A percentile compares a stretch with the other conserved stretches of the same genome.
These are phyloP conservation scores for Porpolomopsis calyptriformis DNA, from an alignment of 768 basidiomycete species.

Conservation along the genomic window DNA sequence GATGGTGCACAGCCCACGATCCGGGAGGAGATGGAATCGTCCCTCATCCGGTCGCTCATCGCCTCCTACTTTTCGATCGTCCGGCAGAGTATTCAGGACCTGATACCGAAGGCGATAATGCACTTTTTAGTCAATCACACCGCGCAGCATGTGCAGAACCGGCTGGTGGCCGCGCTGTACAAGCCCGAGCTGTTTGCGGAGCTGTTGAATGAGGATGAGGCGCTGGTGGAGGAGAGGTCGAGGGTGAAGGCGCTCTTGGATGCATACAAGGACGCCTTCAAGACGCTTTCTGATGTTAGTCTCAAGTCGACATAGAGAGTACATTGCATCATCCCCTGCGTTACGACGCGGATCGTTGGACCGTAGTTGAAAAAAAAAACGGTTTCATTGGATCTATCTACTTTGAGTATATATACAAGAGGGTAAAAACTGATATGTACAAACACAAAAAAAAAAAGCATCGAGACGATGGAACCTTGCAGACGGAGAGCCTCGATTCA, in stretches of 20 bases:
- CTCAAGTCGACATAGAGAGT: slow-evolving; percentile 47
- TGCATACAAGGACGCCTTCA: slow-evolving; percentile 93
- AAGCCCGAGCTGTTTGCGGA: slow-evolving; percentile 89
- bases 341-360: too few relatives aligned
- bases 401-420: too few relatives aligned
- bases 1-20: slow-evolving; percentile 56
- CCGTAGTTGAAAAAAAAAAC: too few relatives aligned
- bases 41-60: slow-evolving; percentile 88
- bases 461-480: too few relatives aligned
- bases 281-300: slow-evolving; percentile 73
- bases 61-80: slow-evolving; percentile 93
- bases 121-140: slow-evolving; percentile 95
- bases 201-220: slow-evolving; percentile 90
- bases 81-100: slow-evolving; percentile 92
- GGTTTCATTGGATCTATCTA: too few relatives aligned
- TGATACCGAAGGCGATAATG: slow-evolving; percentile 98
- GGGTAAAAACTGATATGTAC: too few relatives aligned
- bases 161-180: slow-evolving; percentile 88
- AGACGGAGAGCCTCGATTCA: too few relatives aligned
- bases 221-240: slow-evolving; percentile 84
- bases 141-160: slow-evolving; percentile 93
- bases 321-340: neutral
- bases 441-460: too few relatives aligned
- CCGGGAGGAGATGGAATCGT: slow-evolving; percentile 95
- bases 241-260: slow-evolving; percentile 91